Conservation (phyloP, 805 yeast species). For the Metschnikowia continentalis region DNA sequence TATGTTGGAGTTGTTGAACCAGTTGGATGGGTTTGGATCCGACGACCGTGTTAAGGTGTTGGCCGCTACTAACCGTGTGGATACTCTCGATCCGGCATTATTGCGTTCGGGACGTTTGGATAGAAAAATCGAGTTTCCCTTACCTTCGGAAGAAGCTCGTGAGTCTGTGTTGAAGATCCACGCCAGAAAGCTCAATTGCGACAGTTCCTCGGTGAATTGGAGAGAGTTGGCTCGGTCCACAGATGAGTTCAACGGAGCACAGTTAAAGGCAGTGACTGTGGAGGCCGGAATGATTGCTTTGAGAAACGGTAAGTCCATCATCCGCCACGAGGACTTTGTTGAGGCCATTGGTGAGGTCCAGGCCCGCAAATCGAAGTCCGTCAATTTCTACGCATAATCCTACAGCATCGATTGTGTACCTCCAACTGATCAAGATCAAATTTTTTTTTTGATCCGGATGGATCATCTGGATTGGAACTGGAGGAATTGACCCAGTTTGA, state of each 20-base stretch:
- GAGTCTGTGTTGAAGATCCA: constrained; percentile 96
- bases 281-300: constrained; percentile 99
- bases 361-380: constrained; percentile 92
- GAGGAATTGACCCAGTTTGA: too few relatives aligned
- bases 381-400: constrained; percentile 84
- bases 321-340: constrained; percentile 95
- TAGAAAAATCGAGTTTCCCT: constrained; percentile 69
- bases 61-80: constrained; percentile 21
- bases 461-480: too few relatives aligned
- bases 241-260: constrained; percentile 99
- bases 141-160: constrained; percentile 96
- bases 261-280: constrained; percentile 95
- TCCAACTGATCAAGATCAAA: too few relatives aligned
- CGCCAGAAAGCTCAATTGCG: constrained; percentile 94
- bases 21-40: constrained; percentile 20
- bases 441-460: too few relatives aligned
- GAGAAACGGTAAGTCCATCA: constrained; percentile 86
- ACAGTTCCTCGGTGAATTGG: constrained; percentile 86
- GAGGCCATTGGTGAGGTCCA: constrained; percentile 98
- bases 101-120: constrained; percentile 22
- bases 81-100: constrained; percentile 21
- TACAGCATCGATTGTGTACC: background rate
- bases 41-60: constrained; percentile 43
- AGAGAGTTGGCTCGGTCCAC: constrained; percentile 96
- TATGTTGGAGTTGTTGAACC: constrained; percentile 22